A percentile compares a stretch with the other conserved stretches of the same genome.
Evolutionary conservation across 1,284 basidiomycete species (phyloP).

Genomic region (Rhizoctonia solani): DNA sequence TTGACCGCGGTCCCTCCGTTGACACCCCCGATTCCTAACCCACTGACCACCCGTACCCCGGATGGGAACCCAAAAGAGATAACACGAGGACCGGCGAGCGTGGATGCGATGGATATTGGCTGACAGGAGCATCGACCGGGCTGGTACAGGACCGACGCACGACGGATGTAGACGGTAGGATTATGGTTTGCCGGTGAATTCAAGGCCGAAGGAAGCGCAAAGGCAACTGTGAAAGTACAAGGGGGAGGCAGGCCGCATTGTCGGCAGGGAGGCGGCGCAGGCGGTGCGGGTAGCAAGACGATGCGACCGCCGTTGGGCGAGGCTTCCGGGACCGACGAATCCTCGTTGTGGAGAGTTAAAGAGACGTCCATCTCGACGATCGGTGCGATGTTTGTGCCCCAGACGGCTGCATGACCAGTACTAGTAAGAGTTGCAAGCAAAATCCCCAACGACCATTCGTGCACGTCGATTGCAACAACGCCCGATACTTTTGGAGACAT

Average conservation of each 20-base stretch:
- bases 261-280: constrained; percentile 22
- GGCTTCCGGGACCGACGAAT: not conserved
- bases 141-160: constrained; percentile 25
- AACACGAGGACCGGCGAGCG: constrained; percentile 23
- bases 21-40: not conserved
- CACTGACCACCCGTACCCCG: constrained; percentile 21
- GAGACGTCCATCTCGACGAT: constrained; percentile 30
- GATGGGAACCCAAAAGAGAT: constrained; percentile 30
- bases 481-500: constrained; percentile 7
- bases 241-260: constrained; percentile 11
- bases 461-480: constrained; percentile 13
- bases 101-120: constrained; percentile 22
- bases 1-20: constrained; percentile 41
- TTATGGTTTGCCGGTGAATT: not conserved
- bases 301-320: constrained; percentile 1
- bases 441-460: constrained; percentile 21
- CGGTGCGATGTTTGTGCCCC: not conserved
- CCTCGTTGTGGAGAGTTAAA: not conserved
- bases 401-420: constrained; percentile 16
- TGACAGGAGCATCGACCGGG: constrained; percentile 31
- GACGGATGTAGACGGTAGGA: constrained; percentile 10
- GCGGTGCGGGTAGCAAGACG: constrained; percentile 7
- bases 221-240: constrained; percentile 17
- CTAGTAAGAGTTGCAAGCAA: constrained; percentile 26
- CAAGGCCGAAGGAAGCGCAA: not conserved